Evolutionary conservation across 2,329 filamentous ascomycete genomes (phyloP).

Genomic region (Lecanoromycetidae sp.): DNA sequence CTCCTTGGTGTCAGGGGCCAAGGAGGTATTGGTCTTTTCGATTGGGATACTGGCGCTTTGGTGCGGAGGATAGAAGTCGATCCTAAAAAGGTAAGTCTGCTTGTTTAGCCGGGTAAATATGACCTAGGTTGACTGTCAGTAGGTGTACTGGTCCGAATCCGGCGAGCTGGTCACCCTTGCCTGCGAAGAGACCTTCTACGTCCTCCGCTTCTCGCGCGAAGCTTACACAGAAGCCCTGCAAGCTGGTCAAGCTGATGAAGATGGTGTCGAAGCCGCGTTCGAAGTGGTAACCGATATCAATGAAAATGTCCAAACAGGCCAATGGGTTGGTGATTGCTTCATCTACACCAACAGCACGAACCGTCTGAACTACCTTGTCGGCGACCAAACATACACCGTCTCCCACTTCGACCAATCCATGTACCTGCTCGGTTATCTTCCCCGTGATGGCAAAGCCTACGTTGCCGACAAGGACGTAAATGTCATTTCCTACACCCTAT

Average conservation of each 20-base stretch:
- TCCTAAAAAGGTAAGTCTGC: slow-evolving; percentile 42
- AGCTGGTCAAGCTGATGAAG: slow-evolving; percentile 68
- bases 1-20: slow-evolving; percentile 90
- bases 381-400: slow-evolving; percentile 94
- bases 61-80: slow-evolving; percentile 83
- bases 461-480: slow-evolving; percentile 90
- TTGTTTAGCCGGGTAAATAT: neutral
- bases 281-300: slow-evolving; percentile 93
- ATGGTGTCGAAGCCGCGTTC: slow-evolving; percentile 90
- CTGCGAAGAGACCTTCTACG: slow-evolving; percentile 91
- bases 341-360: slow-evolving; percentile 97
- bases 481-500: slow-evolving; percentile 80
- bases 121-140: slow-evolving; percentile 8
- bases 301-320: slow-evolving; percentile 82
- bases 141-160: slow-evolving; percentile 95
- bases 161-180: slow-evolving; percentile 87
- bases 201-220: slow-evolving; percentile 81
- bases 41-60: slow-evolving; percentile 82
- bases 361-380: slow-evolving; percentile 92
- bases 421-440: slow-evolving; percentile 91
- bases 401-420: slow-evolving; percentile 92
- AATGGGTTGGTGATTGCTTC: slow-evolving; percentile 98
- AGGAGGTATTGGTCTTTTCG: slow-evolving; percentile 88
- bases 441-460: slow-evolving; percentile 89
- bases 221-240: slow-evolving; percentile 76